These are phyloP conservation scores for Mrakiaceae sp. DNA, from an alignment of 1,284 basidiomycete species.

Conservation along the genomic window DNA sequence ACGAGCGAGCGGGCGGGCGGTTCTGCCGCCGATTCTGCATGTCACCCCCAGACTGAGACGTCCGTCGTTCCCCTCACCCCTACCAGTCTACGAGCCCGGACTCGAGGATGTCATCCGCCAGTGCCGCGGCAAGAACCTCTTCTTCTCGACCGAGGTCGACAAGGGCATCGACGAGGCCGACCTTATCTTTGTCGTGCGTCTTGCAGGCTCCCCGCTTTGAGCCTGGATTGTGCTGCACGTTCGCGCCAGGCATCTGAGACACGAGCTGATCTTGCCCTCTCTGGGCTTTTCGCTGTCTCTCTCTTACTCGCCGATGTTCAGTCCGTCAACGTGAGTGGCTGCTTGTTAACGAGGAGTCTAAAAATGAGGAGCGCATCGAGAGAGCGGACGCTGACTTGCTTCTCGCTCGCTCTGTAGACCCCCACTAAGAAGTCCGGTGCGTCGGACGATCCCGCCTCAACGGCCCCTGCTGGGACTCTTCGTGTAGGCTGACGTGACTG, in stretches of 20 bases:
- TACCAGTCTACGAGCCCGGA: constrained; percentile 83
- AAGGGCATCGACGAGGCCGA: constrained; percentile 86
- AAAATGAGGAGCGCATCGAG: too few relatives aligned
- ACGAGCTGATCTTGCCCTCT: not conserved
- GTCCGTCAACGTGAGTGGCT: constrained; percentile 16
- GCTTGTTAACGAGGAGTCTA: not conserved
- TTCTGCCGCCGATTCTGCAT: constrained; percentile 52
- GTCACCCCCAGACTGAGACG: constrained; percentile 34
- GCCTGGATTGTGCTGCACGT: not conserved
- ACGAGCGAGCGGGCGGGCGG: not conserved
- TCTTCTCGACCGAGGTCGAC: constrained; percentile 95
- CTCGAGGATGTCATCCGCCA: constrained; percentile 84
- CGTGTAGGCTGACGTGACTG: not conserved
- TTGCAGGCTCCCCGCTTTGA: not conserved
- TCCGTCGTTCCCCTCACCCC: too few relatives aligned
- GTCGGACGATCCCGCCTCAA: not conserved
- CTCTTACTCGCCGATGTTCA: not conserved
- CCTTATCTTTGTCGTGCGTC: constrained; percentile 55
- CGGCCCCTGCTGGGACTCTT: not conserved
- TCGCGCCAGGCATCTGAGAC: not conserved
- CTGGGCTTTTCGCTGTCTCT: not conserved
- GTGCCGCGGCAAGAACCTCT: constrained; percentile 86
- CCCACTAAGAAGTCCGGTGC: constrained; percentile 90
- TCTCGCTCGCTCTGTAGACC: constrained; percentile 65
- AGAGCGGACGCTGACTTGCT: not conserved